These are phyloP conservation scores for Saccharomycopsis javanensis DNA, from an alignment of 805 yeast genomes.

Conservation along the genomic window DNA sequence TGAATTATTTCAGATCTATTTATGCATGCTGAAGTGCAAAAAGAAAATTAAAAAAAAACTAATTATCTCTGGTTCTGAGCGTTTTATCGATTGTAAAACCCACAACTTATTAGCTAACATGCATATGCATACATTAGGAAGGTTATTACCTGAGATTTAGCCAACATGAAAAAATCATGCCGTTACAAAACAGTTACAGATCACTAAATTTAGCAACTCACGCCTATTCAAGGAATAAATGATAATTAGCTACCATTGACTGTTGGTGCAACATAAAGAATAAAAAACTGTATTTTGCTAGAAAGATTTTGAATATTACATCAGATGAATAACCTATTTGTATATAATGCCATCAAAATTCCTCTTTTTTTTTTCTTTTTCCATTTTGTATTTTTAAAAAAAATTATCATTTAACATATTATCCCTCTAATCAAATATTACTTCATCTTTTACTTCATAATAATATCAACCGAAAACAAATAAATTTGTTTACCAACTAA, in stretches of 20 bases:
- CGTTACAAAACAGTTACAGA: neutral
- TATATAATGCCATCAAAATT: too few relatives aligned
- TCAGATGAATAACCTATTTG: too few relatives aligned
- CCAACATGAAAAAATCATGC: neutral
- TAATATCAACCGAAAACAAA: too few relatives aligned
- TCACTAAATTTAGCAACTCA: neutral
- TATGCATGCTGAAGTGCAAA: neutral
- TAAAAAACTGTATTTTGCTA: too few relatives aligned
- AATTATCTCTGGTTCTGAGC: neutral
- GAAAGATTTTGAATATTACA: too few relatives aligned
- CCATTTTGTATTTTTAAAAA: too few relatives aligned
- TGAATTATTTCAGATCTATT: neutral
- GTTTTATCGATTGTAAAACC: neutral
- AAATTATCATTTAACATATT: too few relatives aligned
- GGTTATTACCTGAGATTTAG: neutral
- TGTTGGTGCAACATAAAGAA: neutral
- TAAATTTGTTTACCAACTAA: neutral
- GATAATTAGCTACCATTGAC: too few relatives aligned
- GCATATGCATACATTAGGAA: neutral
- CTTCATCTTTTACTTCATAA: too few relatives aligned
- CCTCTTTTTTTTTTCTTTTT: too few relatives aligned
- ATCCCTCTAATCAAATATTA: too few relatives aligned
- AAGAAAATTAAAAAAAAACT: neutral
- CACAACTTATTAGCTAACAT: neutral
- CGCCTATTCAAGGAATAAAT: neutral